A percentile compares a stretch with the other conserved stretches of the same genome.
phyloP scores from a whole-genome alignment of 345 rosid species.

The Microcos paniculata region DNA sequence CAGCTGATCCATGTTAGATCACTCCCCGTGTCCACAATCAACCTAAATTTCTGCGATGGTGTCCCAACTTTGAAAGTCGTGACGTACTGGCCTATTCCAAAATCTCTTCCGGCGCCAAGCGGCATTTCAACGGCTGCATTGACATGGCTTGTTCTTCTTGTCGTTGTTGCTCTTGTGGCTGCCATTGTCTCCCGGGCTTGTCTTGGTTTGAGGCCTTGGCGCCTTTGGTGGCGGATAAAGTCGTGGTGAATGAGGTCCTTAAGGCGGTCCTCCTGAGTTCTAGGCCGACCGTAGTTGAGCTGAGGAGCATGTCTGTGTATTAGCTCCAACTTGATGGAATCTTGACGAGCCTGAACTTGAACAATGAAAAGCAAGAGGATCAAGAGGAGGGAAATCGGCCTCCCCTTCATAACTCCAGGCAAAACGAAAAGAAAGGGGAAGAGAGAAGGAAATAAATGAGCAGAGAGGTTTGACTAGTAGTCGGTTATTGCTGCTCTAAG shows the following conservation, averaged over 20 bases:
- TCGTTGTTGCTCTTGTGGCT: background rate
- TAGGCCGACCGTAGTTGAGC: slow-evolving; percentile 7
- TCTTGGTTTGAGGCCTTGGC: background rate
- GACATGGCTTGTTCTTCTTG: slow-evolving; percentile 12
- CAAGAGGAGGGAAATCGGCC: background rate
- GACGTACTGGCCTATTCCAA: slow-evolving; percentile 51
- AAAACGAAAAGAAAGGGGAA: too few species aligned
- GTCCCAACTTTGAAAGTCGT: slow-evolving; percentile 49
- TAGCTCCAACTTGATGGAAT: slow-evolving; percentile 22
- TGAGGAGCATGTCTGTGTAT: slow-evolving; percentile 25
- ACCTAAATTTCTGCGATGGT: slow-evolving; percentile 49
- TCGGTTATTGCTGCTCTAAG: background rate
- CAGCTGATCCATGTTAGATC: slow-evolving; percentile 64
- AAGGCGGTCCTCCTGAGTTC: slow-evolving; percentile 25
- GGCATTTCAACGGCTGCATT: slow-evolving; percentile 33
- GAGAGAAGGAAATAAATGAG: background rate
- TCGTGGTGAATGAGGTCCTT: slow-evolving; percentile 38
- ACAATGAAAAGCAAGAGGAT: background rate
- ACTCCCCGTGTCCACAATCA: slow-evolving; percentile 60
- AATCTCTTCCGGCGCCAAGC: slow-evolving; percentile 43
- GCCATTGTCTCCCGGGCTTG: background rate
- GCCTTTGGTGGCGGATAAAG: slow-evolving; percentile 27
- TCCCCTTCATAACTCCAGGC: background rate
- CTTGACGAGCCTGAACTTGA: background rate
- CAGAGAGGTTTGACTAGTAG: background rate